Conservation (phyloP, 768 basidiomycete species). For the Auriscalpium vulgare region DNA sequence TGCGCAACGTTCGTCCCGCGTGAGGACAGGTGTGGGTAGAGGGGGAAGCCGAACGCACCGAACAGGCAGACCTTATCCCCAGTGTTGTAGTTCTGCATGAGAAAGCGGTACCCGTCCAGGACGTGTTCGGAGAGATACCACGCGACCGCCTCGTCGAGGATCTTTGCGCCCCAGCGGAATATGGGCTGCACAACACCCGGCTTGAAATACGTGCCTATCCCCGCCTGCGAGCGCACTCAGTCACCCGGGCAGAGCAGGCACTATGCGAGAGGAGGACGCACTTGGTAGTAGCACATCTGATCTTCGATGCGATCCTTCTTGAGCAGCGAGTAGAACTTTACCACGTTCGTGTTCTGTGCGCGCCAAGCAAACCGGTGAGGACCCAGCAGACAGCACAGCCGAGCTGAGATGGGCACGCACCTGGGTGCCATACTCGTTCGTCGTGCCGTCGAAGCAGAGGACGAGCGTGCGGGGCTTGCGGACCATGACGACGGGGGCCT, state of each 20-base stretch:
- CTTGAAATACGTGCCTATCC: conserved; percentile 43
- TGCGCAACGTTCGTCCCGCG: conserved; percentile 13
- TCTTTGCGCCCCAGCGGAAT: conserved; percentile 48
- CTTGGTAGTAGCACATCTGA: conserved; percentile 61
- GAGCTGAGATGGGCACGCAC: background rate
- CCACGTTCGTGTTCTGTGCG: conserved; percentile 33
- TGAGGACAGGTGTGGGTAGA: conserved; percentile 16
- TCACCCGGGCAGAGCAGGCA: background rate
- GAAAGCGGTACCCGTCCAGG: conserved; percentile 65
- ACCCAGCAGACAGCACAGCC: background rate
- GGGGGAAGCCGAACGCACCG: conserved; percentile 31
- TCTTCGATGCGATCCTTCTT: conserved; percentile 28
- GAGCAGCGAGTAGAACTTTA: conserved; percentile 29
- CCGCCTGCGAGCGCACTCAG: conserved; percentile 26
- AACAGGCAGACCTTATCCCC: conserved; percentile 75
- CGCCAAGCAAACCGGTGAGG: background rate
- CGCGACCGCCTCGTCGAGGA: conserved; percentile 63
- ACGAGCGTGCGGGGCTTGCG: conserved; percentile 10
- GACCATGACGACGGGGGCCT: background rate
- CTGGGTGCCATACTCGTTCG: background rate
- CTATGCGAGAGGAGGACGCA: conserved; percentile 17
- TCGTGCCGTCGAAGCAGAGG: conserved; percentile 15
- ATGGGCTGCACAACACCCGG: conserved; percentile 62
- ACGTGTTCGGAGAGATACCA: conserved; percentile 73
- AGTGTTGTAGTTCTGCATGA: conserved; percentile 69